Evolutionary conservation across 371 early-diverging fungal genomes (phyloP).

Genomic region (Mortierella sp.): DNA sequence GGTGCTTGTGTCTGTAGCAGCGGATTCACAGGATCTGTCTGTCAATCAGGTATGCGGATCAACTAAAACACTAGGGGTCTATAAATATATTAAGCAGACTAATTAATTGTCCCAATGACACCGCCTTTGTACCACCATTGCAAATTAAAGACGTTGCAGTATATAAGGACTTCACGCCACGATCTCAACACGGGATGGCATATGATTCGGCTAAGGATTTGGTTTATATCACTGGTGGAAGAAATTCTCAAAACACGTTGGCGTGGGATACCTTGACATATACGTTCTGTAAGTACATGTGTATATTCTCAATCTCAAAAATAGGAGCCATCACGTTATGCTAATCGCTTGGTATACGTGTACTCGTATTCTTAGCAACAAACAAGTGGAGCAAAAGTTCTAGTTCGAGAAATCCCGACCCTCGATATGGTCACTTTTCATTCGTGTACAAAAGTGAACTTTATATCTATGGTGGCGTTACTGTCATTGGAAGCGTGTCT

Average conservation of each 20-base stretch:
- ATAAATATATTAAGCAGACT: background rate
- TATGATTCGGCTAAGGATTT: constrained; percentile 41
- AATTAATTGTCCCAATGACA: background rate
- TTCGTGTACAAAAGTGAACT: constrained; percentile 44
- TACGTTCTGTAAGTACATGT: constrained; percentile 30
- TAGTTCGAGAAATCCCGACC: constrained; percentile 3
- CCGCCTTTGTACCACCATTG: too few relatives aligned
- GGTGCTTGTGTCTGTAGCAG: constrained; percentile 24
- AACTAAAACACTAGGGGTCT: background rate
- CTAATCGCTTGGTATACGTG: too few relatives aligned
- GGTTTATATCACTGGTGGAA: constrained; percentile 53
- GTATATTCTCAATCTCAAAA: background rate
- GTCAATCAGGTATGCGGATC: constrained; percentile 35
- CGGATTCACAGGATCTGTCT: constrained; percentile 33
- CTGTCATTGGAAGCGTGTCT: constrained; percentile 7
- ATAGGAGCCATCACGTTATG: background rate
- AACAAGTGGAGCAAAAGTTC: constrained; percentile 40
- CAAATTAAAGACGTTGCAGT: constrained; percentile 23
- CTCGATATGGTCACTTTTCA: constrained; percentile 47
- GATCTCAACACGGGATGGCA: constrained; percentile 53
- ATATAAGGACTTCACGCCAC: constrained; percentile 36
- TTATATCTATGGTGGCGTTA: constrained; percentile 44
- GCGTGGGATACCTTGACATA: constrained; percentile 33
- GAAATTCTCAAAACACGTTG: constrained; percentile 11
- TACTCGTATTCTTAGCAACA: constrained; percentile 5